Evolutionary conservation across 225 moss, liverwort and hornwort species (phyloP).

Genomic region (Rhytidiadelphus loreus): DNA sequence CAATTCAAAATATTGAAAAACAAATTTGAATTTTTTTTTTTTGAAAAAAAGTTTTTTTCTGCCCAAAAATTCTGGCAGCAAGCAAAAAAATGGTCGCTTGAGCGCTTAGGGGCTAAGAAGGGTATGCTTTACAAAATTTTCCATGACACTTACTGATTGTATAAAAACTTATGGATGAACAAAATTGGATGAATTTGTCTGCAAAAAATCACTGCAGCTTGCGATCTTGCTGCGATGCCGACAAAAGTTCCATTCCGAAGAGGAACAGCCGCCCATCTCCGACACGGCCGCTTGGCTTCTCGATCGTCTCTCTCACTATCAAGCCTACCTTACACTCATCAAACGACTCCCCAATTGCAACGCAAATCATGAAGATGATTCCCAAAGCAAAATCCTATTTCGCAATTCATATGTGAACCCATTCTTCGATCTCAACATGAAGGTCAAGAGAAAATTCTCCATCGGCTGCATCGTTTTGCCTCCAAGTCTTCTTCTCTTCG

Average conservation of each 20-base stretch:
- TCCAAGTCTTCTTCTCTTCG: background rate
- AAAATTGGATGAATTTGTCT: background rate
- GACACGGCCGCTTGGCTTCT: background rate
- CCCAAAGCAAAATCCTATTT: background rate
- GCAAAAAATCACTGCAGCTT: background rate
- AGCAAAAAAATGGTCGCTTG: no score
- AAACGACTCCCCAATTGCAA: background rate
- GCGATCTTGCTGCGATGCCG: background rate
- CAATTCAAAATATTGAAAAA: no score
- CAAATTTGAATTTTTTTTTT: no score
- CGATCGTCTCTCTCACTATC: background rate
- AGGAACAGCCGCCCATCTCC: background rate
- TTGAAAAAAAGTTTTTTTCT: no score
- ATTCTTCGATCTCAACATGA: background rate
- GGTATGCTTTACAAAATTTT: no score
- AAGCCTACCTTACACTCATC: background rate
- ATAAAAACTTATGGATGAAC: background rate
- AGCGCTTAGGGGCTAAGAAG: no score
- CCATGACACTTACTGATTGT: no score
- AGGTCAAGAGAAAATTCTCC: background rate
- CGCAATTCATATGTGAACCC: background rate
- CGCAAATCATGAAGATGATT: background rate
- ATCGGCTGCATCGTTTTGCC: background rate
- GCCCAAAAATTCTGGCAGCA: no score
- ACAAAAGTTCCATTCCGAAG: background rate